These are phyloP conservation scores for Daldinia grandis DNA, from an alignment of 495 filamentous ascomycete genomes.

Conservation along the genomic window DNA sequence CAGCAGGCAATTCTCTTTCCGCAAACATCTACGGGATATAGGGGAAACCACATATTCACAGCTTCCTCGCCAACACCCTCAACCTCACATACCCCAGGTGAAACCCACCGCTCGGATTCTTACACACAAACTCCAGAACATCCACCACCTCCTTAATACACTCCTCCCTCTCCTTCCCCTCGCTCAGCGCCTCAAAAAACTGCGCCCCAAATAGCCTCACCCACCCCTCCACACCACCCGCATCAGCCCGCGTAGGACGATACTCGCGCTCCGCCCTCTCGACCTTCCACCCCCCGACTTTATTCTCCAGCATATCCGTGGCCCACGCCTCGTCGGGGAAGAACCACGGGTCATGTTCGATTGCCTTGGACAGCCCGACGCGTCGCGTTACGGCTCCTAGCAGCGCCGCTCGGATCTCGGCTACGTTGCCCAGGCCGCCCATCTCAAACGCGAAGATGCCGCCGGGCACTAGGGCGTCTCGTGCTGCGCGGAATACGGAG, in stretches of 20 bases:
- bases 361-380: conserved; percentile 56
- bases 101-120: conserved; percentile 64
- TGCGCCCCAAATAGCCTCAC: conserved; percentile 69
- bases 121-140: conserved; percentile 63
- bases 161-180: conserved; percentile 58
- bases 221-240: conserved; percentile 75
- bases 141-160: conserved; percentile 64
- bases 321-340: conserved; percentile 69
- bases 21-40: background rate
- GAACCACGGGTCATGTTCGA: conserved; percentile 72
- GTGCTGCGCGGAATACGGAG: conserved; percentile 58
- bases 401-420: conserved; percentile 69
- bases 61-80: conserved; percentile 68
- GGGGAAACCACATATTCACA: conserved; percentile 35
- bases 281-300: conserved; percentile 65
- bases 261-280: conserved; percentile 70
- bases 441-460: conserved; percentile 76
- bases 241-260: conserved; percentile 64
- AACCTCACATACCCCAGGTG: conserved; percentile 77
- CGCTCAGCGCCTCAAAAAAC: conserved; percentile 62
- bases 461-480: conserved; percentile 61
- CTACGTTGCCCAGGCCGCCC: conserved; percentile 75
- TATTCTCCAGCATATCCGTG: conserved; percentile 60
- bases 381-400: conserved; percentile 62
- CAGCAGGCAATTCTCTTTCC: background rate